Evolutionary conservation across 805 yeast species (phyloP), one percentile per base, ranked within the genome.

Genomic region (Myxozyma melibiosi): DNA sequence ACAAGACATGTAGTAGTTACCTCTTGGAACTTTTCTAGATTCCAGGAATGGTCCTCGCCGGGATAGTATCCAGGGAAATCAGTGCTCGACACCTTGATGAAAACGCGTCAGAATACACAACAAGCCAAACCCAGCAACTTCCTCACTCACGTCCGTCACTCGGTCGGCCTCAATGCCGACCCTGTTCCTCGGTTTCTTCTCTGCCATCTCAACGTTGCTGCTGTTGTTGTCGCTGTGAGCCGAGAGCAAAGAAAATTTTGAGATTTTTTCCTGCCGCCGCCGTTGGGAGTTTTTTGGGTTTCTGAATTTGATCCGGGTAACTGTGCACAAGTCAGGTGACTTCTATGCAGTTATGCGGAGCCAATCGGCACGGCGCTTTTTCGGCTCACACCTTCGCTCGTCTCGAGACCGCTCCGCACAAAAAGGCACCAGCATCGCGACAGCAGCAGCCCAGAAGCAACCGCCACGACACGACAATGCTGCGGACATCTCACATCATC

Each of bases 161-260:
- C 97, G 83, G 71, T 91, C 94, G 72, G 86, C 85, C 69, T 91
- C 96, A 50, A 90, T 85, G 30, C 90, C 91, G 41, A 90, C 92
- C 60, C 88, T 81, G 66, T 86, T 84, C 30, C 66, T 31, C 37
- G 41, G 45, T 25, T 31, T 37, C 22, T 42, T 46, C 31, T 39
- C 20, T 18, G 54, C 58, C 31, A 43, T 57, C 47, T 46, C 51
- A 27, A 42, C 33, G 11, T 3, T 7, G 8, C n/a, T 18, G 20
- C 33, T 38, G 43, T 30, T n/a, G 18, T 20, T 35, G 25, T 35
- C 35, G 27, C 27, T n/a, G 27, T 8, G 27, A 30, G 20, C 16
- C 37, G 38, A 8, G n/a, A n/a, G 16, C 38, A 42, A 42, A 24
- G 43, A 42, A 35, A 43, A 51, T 34, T 39, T 40, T 35, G 40